These are phyloP conservation scores for Syzygium aqueum DNA, from an alignment of 345 rosid species.

Conservation along the genomic window DNA sequence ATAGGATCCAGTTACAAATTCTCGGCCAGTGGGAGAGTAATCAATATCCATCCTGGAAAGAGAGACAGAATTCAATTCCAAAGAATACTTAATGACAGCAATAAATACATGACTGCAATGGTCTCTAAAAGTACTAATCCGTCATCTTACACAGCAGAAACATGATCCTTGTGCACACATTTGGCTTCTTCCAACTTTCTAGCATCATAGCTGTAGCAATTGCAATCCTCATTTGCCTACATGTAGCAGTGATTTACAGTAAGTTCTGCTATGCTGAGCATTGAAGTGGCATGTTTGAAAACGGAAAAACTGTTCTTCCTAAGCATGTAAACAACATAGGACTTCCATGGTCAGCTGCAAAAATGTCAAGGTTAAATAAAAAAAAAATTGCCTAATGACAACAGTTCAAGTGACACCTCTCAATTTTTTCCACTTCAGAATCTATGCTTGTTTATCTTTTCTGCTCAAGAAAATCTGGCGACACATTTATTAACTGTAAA, in stretches of 20 bases:
- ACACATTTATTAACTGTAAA: neutral
- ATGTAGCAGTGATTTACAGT: constrained; percentile 2
- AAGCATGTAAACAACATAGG: neutral
- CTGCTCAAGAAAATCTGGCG: neutral
- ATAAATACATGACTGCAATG: neutral
- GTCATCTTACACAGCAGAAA: constrained; percentile 89
- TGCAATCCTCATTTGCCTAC: constrained; percentile 98
- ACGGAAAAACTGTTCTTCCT: neutral
- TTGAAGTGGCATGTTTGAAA: neutral
- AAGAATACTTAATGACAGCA: neutral
- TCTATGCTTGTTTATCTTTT: neutral
- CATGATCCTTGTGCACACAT: constrained; percentile 96
- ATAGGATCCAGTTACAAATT: constrained; percentile 95
- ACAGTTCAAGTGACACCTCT: neutral
- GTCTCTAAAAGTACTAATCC: neutral
- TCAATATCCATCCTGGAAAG: constrained; percentile 88
- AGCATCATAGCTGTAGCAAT: constrained; percentile 83
- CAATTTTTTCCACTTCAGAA: neutral
- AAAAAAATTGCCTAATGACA: neutral
- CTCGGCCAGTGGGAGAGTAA: constrained; percentile 96
- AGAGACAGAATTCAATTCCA: neutral
- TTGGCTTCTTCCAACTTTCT: constrained; percentile 84
- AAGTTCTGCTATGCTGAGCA: neutral
- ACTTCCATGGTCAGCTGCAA: neutral
- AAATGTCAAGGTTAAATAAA: neutral